Conservation (phyloP, 1,284 basidiomycete genomes). For the Fistulina hepatica region DNA sequence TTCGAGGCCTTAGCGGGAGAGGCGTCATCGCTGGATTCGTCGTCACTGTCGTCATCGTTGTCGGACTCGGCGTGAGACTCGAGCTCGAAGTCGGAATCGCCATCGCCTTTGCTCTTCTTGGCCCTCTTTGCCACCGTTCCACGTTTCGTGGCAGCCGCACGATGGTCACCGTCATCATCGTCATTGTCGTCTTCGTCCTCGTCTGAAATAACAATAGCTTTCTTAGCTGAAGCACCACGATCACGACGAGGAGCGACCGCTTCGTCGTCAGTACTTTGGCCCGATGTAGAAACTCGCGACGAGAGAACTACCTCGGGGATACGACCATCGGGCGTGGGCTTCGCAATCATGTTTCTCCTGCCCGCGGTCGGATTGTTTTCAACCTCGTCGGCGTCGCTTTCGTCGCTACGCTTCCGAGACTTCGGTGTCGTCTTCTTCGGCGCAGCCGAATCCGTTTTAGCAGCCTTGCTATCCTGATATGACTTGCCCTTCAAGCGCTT, state of each 20-base stretch:
- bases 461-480: conserved; percentile 46
- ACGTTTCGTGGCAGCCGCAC: conserved; percentile 4
- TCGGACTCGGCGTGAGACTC: conserved; percentile 12
- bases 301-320: too few species aligned
- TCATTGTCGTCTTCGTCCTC: conserved; percentile 31
- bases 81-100: conserved; percentile 14
- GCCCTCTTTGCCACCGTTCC: conserved; percentile 22
- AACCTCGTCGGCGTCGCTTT: too few species aligned
- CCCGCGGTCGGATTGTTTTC: conserved; percentile 10
- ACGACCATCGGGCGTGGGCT: too few species aligned
- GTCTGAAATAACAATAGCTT: conserved; percentile 18
- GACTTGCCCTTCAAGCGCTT: conserved; percentile 68
- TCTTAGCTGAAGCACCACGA: not conserved
- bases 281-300: too few species aligned
- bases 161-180: conserved; percentile 29
- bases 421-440: conserved; percentile 13
- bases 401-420: conserved; percentile 9
- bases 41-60: conserved; percentile 12
- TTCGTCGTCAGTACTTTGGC: conserved; percentile 10
- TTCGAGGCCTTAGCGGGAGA: conserved; percentile 9
- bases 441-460: conserved; percentile 22
- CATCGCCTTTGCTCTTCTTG: conserved; percentile 11
- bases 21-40: conserved; percentile 10
- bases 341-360: not conserved
- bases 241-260: conserved; percentile 6